Conservation (phyloP, 139 green algal species). For the Chlamydomonas schloesseri region DNA sequence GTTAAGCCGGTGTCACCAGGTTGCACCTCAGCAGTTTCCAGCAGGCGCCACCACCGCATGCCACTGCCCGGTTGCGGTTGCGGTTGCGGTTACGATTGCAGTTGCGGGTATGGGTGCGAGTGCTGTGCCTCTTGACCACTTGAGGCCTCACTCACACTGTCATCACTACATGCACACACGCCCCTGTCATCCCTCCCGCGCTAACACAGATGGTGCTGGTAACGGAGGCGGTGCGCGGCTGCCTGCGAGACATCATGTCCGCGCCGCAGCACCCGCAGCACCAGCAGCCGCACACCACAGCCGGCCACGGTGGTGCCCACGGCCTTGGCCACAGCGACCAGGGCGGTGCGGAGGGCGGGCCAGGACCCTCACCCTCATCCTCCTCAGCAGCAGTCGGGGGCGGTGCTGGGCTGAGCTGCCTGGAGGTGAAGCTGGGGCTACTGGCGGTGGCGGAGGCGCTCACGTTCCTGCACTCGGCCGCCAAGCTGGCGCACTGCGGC, state of each 20-base stretch:
- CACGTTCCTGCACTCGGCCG: conserved; percentile 85
- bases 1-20: no score
- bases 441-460: conserved; percentile 80
- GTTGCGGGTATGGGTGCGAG: no score
- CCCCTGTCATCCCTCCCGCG: no score
- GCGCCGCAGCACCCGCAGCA: background rate
- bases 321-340: background rate
- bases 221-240: background rate
- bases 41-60: no score
- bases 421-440: conserved; percentile 91
- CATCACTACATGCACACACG: no score
- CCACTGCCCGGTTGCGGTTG: no score
- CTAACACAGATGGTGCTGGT: conserved; percentile 31
- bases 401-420: conserved; percentile 28
- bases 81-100: no score
- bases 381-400: background rate
- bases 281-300: background rate
- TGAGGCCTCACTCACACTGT: no score
- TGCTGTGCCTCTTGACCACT: no score
- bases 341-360: background rate
- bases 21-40: no score
- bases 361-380: background rate
- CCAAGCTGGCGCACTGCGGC: conserved; percentile 80
- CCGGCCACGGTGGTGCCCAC: background rate
- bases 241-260: background rate